Base-by-base conservation (phyloP, 2,329 filamentous ascomycete genomes). In the Elsinoe australis region DNA sequence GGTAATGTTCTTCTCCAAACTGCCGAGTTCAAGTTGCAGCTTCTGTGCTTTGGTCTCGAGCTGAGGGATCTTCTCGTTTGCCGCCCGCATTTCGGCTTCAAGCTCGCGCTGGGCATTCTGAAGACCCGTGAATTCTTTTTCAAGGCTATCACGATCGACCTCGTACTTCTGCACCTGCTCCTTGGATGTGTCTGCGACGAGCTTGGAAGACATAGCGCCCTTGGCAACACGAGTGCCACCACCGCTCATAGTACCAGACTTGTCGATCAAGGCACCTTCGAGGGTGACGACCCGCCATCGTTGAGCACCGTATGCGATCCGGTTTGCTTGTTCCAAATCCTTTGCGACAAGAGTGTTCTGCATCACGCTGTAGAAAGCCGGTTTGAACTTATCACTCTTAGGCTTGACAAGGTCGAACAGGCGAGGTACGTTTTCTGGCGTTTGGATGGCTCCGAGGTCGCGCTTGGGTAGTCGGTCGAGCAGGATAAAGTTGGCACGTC, bases 221-320 rank as follows among this genome's bases (percentile, higher is more conserved):
- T 83, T 87, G 58, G 90, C 89, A 49, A 92, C 86, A 12, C 86
- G 85, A 36, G 80, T 90, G 49, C 92, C 92, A 73, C 92, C 92
- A 72, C 92, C 92, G 51, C 87, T 95, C 92, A 98, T 96, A 28
- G 92, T 96, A 73, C 92, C 92, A 1, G 90, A 95, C 64, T 94
- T 94, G 69, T 98, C 92, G 56, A 98, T 96, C 46, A 98, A 76
- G 65, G 95, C 89, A 41, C 92, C 92, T 52, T 89, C 87, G 2
- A 98, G 77, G 0, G 92, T 98, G 32, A 98, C 92, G 2, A 98
- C 92, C 55, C 92, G 82, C 92, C 92, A 98, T 64, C 92, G 75
- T 70, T 82, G 86, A 36, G 86, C 86, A 33, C 92, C 90, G 59
- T 96, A 98, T 5, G 92, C 92, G 55, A 98, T 95, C 38, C 92